Percentiles rank a stretch among this genome's conserved stretches.
These are phyloP conservation scores for Rhodocollybia butyracea DNA, from an alignment of 768 basidiomycete species.

Conservation along the genomic window DNA sequence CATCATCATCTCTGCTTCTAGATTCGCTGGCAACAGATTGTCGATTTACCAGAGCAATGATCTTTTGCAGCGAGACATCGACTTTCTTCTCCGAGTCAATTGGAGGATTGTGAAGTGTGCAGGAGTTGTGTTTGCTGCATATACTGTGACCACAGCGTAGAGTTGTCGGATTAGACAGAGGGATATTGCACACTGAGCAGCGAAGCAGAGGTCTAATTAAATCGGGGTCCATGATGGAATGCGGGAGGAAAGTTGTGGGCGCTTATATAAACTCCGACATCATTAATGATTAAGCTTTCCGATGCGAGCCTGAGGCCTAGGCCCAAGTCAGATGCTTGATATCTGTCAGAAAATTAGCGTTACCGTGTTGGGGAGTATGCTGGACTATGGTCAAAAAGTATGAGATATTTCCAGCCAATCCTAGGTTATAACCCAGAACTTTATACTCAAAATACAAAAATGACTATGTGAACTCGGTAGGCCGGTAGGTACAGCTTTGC, in stretches of 20 bases:
- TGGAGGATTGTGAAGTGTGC: constrained; percentile 11
- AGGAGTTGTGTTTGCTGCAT: constrained; percentile 54
- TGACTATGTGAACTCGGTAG: too few relatives aligned
- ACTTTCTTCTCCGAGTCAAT: constrained; percentile 22
- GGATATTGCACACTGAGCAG: constrained; percentile 52
- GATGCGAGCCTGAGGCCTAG: too few relatives aligned
- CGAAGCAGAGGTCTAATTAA: constrained; percentile 33
- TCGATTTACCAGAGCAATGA: constrained; percentile 42
- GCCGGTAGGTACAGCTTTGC: not conserved
- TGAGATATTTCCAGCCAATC: too few relatives aligned
- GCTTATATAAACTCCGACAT: not conserved
- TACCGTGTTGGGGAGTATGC: too few relatives aligned
- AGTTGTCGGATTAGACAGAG: constrained; percentile 44
- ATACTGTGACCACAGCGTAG: constrained; percentile 85
- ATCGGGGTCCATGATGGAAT: not conserved
- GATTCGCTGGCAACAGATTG: not conserved
- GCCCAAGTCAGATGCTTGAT: too few relatives aligned
- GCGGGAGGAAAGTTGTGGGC: not conserved
- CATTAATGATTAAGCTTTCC: too few relatives aligned
- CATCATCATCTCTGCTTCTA: constrained; percentile 17
- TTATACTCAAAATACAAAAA: too few relatives aligned
- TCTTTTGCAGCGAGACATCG: constrained; percentile 60
- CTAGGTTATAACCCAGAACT: too few relatives aligned
- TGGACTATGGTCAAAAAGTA: too few relatives aligned
- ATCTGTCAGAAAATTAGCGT: too few relatives aligned